Base-by-base conservation (phyloP, 129 eudicot genomes). In the Ambrosia artemisiifolia region DNA sequence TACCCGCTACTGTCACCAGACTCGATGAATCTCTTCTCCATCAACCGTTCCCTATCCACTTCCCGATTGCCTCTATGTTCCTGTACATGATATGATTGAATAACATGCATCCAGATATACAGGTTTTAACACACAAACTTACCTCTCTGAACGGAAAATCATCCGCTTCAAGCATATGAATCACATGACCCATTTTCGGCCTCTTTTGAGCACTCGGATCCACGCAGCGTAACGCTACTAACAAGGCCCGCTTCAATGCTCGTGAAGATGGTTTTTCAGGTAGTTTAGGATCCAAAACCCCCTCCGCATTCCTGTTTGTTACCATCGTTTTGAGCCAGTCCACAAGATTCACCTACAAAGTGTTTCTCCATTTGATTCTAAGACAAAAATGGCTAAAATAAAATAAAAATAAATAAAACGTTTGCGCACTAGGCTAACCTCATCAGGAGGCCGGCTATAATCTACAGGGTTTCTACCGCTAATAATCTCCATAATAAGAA, bases 1-100 rank as follows among this genome's bases (percentile, higher is more conserved):
- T 89, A 92, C 54, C 96, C 98, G 48, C 98, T 89, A 81, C 98
- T 92, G 55, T 92, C 98, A 50, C 98, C 98, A n/a, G 98, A 80
- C 73, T 92, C 98, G 6, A 68, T 40, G 30, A 72, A 62, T 51
- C 83, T 78, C 42, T 76, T 84, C 33, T 88, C 93, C 71, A 85
- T 63, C 72, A 77, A 42, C 74, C 83, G 81, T 35, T 75, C 91
- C 59, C 81, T 70, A 35, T 80, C 93, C 46, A 75, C 69, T 38
- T 81, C 95, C 32, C 88, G 73, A 35, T 82, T 83, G 67, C 83
- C 83, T 65, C 85, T 79, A 10, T 86, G 89, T 20, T 89, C 96
- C 98, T 92, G 84, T 51, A 80, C 38, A 42, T 2, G 19, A 65
- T 61, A 42, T 12, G 11, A 51, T 20, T 54, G 14, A 40, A 47